Percentiles rank a stretch among this genome's conserved stretches.
phyloP scores from a whole-genome alignment of 1,139 yeast species.

The Blastobotrys elegans region DNA sequence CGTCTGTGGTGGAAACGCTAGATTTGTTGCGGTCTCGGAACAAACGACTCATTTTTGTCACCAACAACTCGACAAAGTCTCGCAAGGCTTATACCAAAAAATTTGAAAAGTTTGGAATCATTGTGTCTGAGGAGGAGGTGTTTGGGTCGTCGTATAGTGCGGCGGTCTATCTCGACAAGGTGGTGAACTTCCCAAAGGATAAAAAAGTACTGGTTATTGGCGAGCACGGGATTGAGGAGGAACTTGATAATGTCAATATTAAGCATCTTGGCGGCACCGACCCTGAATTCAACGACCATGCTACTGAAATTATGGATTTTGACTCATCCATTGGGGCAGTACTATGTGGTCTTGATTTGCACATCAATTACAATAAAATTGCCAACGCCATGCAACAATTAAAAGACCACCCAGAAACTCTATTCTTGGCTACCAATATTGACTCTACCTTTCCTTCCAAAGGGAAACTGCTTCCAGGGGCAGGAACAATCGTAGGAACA shows the following conservation, averaged over 20 bases:
- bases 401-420: constrained; percentile 51
- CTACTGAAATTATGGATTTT: constrained; percentile 37
- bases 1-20: constrained; percentile 65
- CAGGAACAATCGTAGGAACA: constrained; percentile 84
- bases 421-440: constrained; percentile 90
- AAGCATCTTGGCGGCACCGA: constrained; percentile 71
- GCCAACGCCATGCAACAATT: constrained; percentile 81
- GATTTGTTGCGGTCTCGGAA: constrained; percentile 46
- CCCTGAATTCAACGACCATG: constrained; percentile 23
- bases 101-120: constrained; percentile 68
- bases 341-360: constrained; percentile 76
- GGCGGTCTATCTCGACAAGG: constrained; percentile 78
- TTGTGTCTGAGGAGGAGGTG: constrained; percentile 63
- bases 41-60: constrained; percentile 79
- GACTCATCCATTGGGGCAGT: constrained; percentile 83
- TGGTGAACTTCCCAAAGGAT: constrained; percentile 61
- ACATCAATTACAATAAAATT: constrained; percentile 72
- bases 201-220: constrained; percentile 87
- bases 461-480: constrained; percentile 85
- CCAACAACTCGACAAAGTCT: constrained; percentile 92
- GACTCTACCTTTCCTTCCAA: constrained; percentile 92
- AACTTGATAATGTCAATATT: constrained; percentile 63
- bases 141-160: constrained; percentile 92
- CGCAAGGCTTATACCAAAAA: constrained; percentile 70
- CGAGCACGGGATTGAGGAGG: constrained; percentile 74